Evolutionary conservation across 1,284 basidiomycete species (phyloP), one percentile per base, ranked within the genome.

Genomic region (Papiliotrema nemorosa): DNA sequence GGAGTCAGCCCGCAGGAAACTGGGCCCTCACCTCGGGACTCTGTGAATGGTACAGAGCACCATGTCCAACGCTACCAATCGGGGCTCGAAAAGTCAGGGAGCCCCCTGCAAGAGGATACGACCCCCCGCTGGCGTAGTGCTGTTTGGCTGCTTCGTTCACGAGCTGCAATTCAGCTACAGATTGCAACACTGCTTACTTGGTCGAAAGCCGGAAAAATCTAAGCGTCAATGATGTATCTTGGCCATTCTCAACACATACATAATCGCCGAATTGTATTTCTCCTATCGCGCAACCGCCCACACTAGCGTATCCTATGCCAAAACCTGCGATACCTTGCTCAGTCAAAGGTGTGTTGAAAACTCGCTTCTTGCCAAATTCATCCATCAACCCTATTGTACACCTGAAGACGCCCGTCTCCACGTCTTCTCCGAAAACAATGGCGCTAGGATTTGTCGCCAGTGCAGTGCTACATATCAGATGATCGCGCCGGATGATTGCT

Each of bases 121-220:
- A 80, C 0, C 90, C 90, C 18, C 88, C 90, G 13, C 88, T 90
- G 14, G 91, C 86, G 69, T 91, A 97, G 41, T 89, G 81, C 63
- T 88, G 85, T 74, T 97, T 97, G 35, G 93, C 91, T 2, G 91
- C 92, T 76, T 97, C 92, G 63, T 96, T 97, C 42, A 97, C 90
- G 31, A 97, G 79, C 86, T 94, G 66, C 38, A 48, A 25, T 42
- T 31, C 37, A 35, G n/a, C 7, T 7, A 34, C 38, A 34, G 16
- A 26, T 18, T 22, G 42, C 42, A 33, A 6, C 25, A 35, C 24
- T 3, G 22, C 76, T 41, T 62, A 86, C 88, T 78, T 91, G 89
- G 66, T 94, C 91, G 67, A 94, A 94, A 0, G 90, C 90, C 6
- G 90, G 90, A 67, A 79, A 90, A 52, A 92, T 91, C 68, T 92